A percentile compares a stretch with the other conserved stretches of the same genome.
Evolutionary conservation across 1,284 basidiomycete species (phyloP).

Genomic region (Pyrrhoderma noxium): DNA sequence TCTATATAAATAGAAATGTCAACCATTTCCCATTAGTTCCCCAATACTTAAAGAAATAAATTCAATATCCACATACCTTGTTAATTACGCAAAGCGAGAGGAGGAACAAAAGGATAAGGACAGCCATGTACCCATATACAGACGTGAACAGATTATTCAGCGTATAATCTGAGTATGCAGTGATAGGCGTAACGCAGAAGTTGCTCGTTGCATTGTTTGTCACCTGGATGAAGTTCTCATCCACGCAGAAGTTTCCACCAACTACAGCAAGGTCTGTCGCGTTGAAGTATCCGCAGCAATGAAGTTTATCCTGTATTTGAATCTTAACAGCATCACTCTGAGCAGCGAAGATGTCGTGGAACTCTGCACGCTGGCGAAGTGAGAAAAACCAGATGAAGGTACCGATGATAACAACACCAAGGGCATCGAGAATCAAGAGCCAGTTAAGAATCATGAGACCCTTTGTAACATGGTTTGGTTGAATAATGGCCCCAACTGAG

Average conservation of each 20-base stretch:
- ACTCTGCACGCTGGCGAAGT: conserved; percentile 60
- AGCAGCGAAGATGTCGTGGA: conserved; percentile 46
- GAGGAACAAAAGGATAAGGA: conserved; percentile 66
- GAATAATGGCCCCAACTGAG: conserved; percentile 63
- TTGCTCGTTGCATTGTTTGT: conserved; percentile 36
- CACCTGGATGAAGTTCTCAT: conserved; percentile 41
- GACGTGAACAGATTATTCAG: conserved; percentile 74
- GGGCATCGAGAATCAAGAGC: conserved; percentile 52
- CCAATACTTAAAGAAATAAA: background rate
- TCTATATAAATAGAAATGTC: conserved; percentile 34
- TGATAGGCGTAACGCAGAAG: conserved; percentile 64
- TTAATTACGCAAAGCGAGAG: conserved; percentile 80
- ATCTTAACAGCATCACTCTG: conserved; percentile 43
- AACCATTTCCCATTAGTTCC: conserved; percentile 15
- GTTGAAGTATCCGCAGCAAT: conserved; percentile 79
- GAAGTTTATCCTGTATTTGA: conserved; percentile 68
- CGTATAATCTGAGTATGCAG: conserved; percentile 55
- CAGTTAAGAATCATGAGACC: conserved; percentile 71
- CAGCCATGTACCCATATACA: conserved; percentile 78
- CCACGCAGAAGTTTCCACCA: conserved; percentile 56
- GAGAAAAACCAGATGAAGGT: conserved; percentile 75
- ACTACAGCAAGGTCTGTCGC: conserved; percentile 51
- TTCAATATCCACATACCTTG: conserved; percentile 38
- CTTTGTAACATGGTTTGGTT: conserved; percentile 57
- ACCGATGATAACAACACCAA: conserved; percentile 55